A percentile compares a stretch with the other conserved stretches of the same genome.
Evolutionary conservation across 225 moss, liverwort and hornwort species (phyloP).

Genomic region (Polytrichum formosum): DNA sequence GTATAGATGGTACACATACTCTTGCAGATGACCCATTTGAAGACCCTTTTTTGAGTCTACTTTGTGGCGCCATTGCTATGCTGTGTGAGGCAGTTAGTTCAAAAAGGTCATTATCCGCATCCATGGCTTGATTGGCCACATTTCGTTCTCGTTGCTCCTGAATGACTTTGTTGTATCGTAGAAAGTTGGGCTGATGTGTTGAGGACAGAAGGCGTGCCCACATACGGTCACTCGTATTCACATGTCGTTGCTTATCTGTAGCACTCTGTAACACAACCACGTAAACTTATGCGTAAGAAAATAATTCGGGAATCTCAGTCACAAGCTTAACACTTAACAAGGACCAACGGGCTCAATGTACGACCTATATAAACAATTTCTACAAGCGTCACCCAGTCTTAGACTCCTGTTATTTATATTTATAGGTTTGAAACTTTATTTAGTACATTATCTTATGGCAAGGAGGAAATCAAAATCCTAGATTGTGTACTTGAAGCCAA

Average conservation of each 20-base stretch:
- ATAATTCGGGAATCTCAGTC: too few species aligned
- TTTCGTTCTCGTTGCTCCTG: conserved; percentile 7
- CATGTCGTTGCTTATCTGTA: conserved; percentile 41
- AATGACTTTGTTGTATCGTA: conserved; percentile 27
- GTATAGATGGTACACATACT: neutral
- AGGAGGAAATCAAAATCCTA: too few species aligned
- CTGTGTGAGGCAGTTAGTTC: conserved; percentile 18
- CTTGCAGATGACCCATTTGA: neutral
- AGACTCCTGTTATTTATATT: too few species aligned
- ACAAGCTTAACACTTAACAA: too few species aligned
- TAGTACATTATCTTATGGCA: too few species aligned
- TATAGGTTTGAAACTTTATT: too few species aligned
- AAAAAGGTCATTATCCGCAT: conserved; percentile 10
- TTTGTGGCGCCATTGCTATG: conserved; percentile 2
- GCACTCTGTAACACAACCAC: conserved; percentile 32
- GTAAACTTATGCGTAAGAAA: too few species aligned
- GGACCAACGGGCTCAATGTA: too few species aligned
- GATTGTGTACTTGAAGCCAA: too few species aligned
- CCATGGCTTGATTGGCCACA: neutral
- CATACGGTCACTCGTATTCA: conserved; percentile 59
- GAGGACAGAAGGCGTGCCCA: conserved; percentile 71
- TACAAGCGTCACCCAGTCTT: too few species aligned
- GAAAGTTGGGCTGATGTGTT: conserved; percentile 63
- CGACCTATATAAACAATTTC: too few species aligned
- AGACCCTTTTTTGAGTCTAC: conserved; percentile 4